Evolutionary conservation across 2,329 filamentous ascomycete genomes (phyloP), one percentile per base, ranked within the genome.

Genomic region (Cercospora sp.): DNA sequence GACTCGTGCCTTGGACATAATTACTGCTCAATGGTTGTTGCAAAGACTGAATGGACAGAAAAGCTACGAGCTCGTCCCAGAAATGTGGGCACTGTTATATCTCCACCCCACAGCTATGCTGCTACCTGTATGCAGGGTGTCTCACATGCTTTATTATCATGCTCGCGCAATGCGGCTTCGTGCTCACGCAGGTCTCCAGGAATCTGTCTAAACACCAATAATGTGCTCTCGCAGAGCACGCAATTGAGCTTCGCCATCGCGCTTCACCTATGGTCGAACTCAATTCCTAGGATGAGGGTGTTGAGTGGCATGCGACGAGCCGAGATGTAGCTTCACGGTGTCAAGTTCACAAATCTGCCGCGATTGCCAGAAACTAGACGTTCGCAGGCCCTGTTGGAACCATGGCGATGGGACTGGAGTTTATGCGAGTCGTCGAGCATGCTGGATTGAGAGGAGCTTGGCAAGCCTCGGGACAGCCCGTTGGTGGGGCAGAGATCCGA

Each of bases 1-100:
- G 20, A 68, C 69, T 39, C 73, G 69, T 20, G 36, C 63, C 28
- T 65, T 65, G 23, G 64, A 65, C 64, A 65, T 65, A 23, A 42
- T 45, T 12, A n/a, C n/a, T 10, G 33, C 36, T 42, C 36, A 16
- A n/a, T 20, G 20, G 28, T 26, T 20, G 55, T 33, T 31, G n/a
- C 9, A 36, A 28, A n/a, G 13, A 59, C 16, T 33, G 20, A n/a
- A 9, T 59, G 3, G 7, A 20, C 8, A n/a, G 10, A 20, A 16
- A 36, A 23, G 16, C 28, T 59, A 31, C 28, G 12, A 36, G 28
- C 18, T 59, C 55, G 30, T 36, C n/a, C 30, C 7, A 59, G 31
- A 18, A 23, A 33, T 33, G 55, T 59, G 55, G 55, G 31, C 16
- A 23, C 55, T 59, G 30, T 36, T 59, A 33, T 59, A 59, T 33